These are phyloP conservation scores for Beauveria pseudobassiana DNA, from an alignment of 2,329 filamentous ascomycete species.

Conservation along the genomic window DNA sequence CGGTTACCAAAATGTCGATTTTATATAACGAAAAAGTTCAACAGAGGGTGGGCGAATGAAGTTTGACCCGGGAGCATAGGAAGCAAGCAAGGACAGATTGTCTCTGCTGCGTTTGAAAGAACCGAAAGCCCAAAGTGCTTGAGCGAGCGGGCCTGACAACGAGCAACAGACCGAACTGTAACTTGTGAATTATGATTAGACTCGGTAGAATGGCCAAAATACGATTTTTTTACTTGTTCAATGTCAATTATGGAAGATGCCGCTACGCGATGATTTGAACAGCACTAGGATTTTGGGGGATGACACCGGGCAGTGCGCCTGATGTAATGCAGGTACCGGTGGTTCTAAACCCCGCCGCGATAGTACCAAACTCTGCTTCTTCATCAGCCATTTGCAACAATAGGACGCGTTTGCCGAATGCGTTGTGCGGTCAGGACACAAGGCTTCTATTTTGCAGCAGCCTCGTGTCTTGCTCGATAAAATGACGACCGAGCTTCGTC, in stretches of 20 bases:
- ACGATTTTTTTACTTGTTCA: constrained; percentile 19
- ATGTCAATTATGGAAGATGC: not conserved
- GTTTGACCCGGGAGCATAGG: constrained; percentile 1
- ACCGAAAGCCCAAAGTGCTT: constrained; percentile 18
- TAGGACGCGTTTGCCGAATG: not conserved
- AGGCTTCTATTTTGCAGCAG: not conserved
- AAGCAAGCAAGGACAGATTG: constrained; percentile 22
- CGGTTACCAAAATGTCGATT: constrained; percentile 11
- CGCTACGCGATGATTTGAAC: not conserved
- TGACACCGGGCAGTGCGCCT: not conserved
- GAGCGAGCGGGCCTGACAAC: constrained; percentile 15
- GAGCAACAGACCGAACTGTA: constrained; percentile 16
- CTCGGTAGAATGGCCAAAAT: constrained; percentile 29
- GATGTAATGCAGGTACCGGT: not conserved
- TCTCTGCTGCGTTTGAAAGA: constrained; percentile 19
- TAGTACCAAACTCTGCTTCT: not conserved
- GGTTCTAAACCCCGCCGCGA: not conserved
- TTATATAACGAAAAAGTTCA: constrained; percentile 11
- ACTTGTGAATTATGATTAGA: constrained; percentile 29
- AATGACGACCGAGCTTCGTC: not conserved
- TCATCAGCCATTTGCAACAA: not conserved
- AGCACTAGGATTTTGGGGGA: not conserved
- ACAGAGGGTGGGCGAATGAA: not conserved
- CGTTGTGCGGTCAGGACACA: not conserved
- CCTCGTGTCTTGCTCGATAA: not conserved